Evolutionary conservation across 202 grass and related monocot species (phyloP).

Genomic region (Setaria viridis): DNA sequence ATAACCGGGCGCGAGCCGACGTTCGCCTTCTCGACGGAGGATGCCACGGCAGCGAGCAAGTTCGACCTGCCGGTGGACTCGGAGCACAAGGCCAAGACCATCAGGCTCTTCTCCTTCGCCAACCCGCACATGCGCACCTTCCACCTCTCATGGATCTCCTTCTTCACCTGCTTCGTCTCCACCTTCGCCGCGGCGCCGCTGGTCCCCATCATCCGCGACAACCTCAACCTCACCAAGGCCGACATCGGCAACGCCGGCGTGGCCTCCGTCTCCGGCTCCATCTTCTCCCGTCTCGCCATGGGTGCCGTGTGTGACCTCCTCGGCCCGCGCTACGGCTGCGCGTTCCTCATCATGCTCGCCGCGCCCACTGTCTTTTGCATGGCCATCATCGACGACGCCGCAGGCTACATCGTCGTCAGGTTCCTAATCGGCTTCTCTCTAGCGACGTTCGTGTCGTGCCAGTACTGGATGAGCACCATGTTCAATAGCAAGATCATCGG

Average conservation of each 20-base stretch:
- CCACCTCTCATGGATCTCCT: conserved; percentile 78
- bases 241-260: conserved; percentile 85
- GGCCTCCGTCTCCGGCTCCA: conserved; percentile 75
- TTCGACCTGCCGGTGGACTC: conserved; percentile 79
- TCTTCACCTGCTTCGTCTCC: conserved; percentile 81
- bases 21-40: conserved; percentile 44
- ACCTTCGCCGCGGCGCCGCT: conserved; percentile 81
- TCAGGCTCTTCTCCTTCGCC: conserved; percentile 71
- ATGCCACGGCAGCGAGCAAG: not conserved
- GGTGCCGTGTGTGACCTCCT: conserved; percentile 76
- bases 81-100: conserved; percentile 81
- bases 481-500: conserved; percentile 78
- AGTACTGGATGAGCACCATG: conserved; percentile 83
- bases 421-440: conserved; percentile 77
- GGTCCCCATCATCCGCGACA: conserved; percentile 82
- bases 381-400: conserved; percentile 49
- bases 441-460: conserved; percentile 73
- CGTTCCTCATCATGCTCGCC: conserved; percentile 73
- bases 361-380: conserved; percentile 74
- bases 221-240: conserved; percentile 70
- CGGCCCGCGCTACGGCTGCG: conserved; percentile 74
- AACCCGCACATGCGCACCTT: conserved; percentile 81
- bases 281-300: conserved; percentile 82
- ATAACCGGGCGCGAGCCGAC: conserved; percentile 55
- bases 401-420: conserved; percentile 56